These are phyloP conservation scores for Erythrobasidium hasegawianum DNA, from an alignment of 1,284 basidiomycete species.

Conservation along the genomic window DNA sequence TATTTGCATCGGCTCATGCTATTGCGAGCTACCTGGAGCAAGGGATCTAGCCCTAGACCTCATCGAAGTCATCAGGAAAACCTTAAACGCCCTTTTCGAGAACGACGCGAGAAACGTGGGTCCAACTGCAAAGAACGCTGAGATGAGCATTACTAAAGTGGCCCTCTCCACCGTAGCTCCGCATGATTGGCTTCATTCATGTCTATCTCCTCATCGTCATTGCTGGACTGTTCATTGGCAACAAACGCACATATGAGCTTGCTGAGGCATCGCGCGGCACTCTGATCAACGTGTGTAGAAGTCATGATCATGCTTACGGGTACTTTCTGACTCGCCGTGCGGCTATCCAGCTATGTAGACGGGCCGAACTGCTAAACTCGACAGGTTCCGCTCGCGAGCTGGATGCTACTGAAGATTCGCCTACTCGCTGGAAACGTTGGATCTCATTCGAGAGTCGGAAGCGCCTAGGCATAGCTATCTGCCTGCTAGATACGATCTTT, in stretches of 20 bases:
- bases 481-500: conserved; percentile 36
- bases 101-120: conserved; percentile 40
- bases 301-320: neutral
- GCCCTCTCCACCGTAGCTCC: conserved; percentile 28
- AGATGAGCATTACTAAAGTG: too few species aligned
- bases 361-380: conserved; percentile 39
- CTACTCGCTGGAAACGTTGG: conserved; percentile 40
- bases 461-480: conserved; percentile 40
- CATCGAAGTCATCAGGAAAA: conserved; percentile 40
- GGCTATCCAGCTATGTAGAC: conserved; percentile 42
- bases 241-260: conserved; percentile 42
- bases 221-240: conserved; percentile 39
- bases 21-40: conserved; percentile 35
- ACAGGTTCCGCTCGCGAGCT: conserved; percentile 4
- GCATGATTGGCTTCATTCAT: conserved; percentile 36
- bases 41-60: conserved; percentile 36
- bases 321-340: too few species aligned
- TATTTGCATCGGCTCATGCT: conserved; percentile 40
- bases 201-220: conserved; percentile 37
- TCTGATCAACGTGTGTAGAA: conserved; percentile 37
- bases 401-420: conserved; percentile 16
- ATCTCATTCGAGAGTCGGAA: conserved; percentile 40
- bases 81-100: conserved; percentile 38
- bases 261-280: conserved; percentile 39
- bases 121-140: neutral